Evolutionary conservation across 2,329 filamentous ascomycete genomes (phyloP).

Genomic region (Diaporthe nobilis): DNA sequence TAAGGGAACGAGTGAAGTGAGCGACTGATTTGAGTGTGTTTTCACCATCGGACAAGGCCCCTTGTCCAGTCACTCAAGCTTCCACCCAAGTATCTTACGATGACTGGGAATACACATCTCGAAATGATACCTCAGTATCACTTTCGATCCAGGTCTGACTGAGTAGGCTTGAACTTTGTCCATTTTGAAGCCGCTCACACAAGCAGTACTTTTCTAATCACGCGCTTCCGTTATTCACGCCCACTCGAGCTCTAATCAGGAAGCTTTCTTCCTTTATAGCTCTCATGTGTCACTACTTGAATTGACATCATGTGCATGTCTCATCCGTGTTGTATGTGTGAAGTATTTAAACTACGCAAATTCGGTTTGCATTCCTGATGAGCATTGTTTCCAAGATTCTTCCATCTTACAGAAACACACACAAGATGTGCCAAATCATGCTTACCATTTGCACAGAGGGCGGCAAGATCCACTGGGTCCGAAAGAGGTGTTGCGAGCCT

Average conservation of each 20-base stretch:
- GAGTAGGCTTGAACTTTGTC: too few relatives aligned
- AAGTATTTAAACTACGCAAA: not conserved
- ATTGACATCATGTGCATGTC: not conserved
- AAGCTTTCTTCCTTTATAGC: not conserved
- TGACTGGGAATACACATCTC: not conserved
- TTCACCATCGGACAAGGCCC: too few relatives aligned
- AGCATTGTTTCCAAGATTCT: not conserved
- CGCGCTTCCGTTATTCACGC: not conserved
- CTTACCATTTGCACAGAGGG: constrained; percentile 21
- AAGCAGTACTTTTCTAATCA: not conserved
- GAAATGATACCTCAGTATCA: not conserved
- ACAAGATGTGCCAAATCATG: constrained; percentile 31
- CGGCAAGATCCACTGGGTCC: constrained; percentile 17
- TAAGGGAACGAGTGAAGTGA: not conserved
- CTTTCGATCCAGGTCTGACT: not conserved
- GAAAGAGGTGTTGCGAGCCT: constrained; percentile 1
- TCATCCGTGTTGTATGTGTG: not conserved
- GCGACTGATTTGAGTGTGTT: not conserved
- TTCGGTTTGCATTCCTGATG: accelerated
- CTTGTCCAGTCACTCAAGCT: not conserved
- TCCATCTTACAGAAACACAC: not conserved
- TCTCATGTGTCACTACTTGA: not conserved
- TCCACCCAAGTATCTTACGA: not conserved
- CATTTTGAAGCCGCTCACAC: not conserved
- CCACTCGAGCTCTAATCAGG: not conserved